Evolutionary conservation across 2,329 filamentous ascomycete genomes (phyloP).

Genomic region (Lasiodiplodia hormozganensis): DNA sequence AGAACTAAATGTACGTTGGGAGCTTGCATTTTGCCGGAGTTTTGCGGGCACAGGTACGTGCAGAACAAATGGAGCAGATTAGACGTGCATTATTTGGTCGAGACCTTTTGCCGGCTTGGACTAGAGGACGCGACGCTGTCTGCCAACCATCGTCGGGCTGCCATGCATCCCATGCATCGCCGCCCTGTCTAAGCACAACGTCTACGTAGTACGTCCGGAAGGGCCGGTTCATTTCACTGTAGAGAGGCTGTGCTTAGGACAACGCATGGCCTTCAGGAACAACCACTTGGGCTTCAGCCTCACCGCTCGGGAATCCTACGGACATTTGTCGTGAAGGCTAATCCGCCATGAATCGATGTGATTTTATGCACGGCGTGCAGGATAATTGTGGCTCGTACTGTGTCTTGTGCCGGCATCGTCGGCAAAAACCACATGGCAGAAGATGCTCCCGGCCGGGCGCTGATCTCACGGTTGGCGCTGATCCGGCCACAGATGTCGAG

Average conservation of each 20-base stretch:
- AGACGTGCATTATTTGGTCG: not conserved
- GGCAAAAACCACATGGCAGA: slow-evolving; percentile 13
- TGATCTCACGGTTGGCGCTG: slow-evolving; percentile 18
- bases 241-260: slow-evolving; percentile 23
- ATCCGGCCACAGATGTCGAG: slow-evolving; percentile 20
- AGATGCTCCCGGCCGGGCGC: slow-evolving; percentile 7
- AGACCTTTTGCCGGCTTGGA: not conserved
- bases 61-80: slow-evolving; percentile 3
- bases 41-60: slow-evolving; percentile 15
- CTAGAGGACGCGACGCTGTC: slow-evolving; percentile 4
- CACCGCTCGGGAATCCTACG: slow-evolving; percentile 19
- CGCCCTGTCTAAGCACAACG: not conserved
- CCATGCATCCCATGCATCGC: slow-evolving; percentile 17
- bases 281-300: slow-evolving; percentile 4
- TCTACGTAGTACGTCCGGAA: slow-evolving; percentile 19
- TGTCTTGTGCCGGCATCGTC: slow-evolving; percentile 2
- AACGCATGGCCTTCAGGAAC: slow-evolving; percentile 7
- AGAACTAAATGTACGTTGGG: slow-evolving; percentile 30
- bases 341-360: slow-evolving; percentile 5
- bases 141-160: slow-evolving; percentile 13
- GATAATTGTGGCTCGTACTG: slow-evolving; percentile 10
- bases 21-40: slow-evolving; percentile 25
- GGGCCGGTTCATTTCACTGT: slow-evolving; percentile 23
- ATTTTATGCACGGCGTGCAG: slow-evolving; percentile 21
- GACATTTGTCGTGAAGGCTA: slow-evolving; percentile 16